These are phyloP conservation scores for Auriscalpium orientale DNA, from an alignment of 768 basidiomycete species.

Conservation along the genomic window DNA sequence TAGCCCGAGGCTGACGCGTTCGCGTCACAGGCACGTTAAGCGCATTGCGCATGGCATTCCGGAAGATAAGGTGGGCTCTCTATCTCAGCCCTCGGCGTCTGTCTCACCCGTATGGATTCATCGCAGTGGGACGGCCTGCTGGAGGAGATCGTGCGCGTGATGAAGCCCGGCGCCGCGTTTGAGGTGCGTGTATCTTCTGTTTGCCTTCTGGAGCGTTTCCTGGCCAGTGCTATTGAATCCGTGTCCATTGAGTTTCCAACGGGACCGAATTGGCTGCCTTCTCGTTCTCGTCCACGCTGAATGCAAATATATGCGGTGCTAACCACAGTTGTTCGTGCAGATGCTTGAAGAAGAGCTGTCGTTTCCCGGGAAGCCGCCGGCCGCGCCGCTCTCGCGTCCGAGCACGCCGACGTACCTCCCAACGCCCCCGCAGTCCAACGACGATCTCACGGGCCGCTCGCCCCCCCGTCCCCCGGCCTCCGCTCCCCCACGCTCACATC, in stretches of 20 bases:
- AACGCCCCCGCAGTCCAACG: background rate
- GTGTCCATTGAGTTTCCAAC: too few relatives aligned
- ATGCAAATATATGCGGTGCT: too few relatives aligned
- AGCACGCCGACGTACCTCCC: slow-evolving; percentile 3
- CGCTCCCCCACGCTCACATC: background rate
- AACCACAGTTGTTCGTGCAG: slow-evolving; percentile 22
- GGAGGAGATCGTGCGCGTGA: slow-evolving; percentile 62
- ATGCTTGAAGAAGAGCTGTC: slow-evolving; percentile 70
- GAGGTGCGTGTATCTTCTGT: slow-evolving; percentile 37
- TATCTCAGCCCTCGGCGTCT: background rate
- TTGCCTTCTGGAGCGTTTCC: background rate
- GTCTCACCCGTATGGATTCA: background rate
- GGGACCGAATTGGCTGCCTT: too few relatives aligned
- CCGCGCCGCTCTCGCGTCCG: slow-evolving; percentile 15
- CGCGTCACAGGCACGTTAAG: slow-evolving; percentile 48
- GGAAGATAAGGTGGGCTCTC: slow-evolving; percentile 52
- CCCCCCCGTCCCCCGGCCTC: background rate
- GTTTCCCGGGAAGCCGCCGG: slow-evolving; percentile 50
- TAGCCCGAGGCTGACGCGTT: slow-evolving; percentile 8
- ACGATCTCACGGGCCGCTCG: background rate
- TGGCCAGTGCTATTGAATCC: too few relatives aligned
- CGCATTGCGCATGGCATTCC: slow-evolving; percentile 69
- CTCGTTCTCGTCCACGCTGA: too few relatives aligned
- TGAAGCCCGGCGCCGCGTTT: slow-evolving; percentile 68
- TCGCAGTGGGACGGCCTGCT: slow-evolving; percentile 59